phyloP scores from a whole-genome alignment of 2,329 filamentous ascomycete genomes.

The Arachnopeziza araneosa region DNA sequence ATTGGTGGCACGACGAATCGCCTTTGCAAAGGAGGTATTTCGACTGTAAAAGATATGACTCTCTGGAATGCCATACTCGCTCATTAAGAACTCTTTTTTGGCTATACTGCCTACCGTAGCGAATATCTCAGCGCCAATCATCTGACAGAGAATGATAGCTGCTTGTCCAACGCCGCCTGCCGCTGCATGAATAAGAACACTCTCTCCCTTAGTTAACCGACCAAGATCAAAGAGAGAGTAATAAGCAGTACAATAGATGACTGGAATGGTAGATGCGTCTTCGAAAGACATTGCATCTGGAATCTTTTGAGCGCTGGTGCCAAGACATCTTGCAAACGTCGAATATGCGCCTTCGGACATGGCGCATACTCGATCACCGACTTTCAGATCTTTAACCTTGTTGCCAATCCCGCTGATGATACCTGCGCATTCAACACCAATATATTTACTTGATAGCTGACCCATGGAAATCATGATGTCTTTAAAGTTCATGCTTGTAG shows the following conservation, averaged over 20 bases:
- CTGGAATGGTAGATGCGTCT: background rate
- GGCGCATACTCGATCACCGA: background rate
- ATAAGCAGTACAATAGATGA: background rate
- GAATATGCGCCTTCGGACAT: background rate
- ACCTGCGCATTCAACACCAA: constrained; percentile 17
- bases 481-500: constrained; percentile 32
- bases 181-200: background rate
- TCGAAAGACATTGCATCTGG: background rate
- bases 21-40: background rate
- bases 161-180: background rate
- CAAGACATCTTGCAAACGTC: background rate
- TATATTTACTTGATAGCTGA: background rate
- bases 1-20: background rate
- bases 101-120: background rate
- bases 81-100: background rate
- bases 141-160: background rate
- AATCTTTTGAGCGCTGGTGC: background rate
- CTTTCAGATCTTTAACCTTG: background rate
- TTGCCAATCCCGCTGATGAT: constrained; percentile 21
- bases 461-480: background rate
- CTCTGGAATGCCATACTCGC: background rate
- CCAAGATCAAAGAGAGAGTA: background rate
- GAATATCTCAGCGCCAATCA: background rate
- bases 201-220: background rate
- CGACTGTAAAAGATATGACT: background rate